These are phyloP conservation scores for Pichia sp. DNA, from an alignment of 1,139 yeast genomes.

Conservation along the genomic window DNA sequence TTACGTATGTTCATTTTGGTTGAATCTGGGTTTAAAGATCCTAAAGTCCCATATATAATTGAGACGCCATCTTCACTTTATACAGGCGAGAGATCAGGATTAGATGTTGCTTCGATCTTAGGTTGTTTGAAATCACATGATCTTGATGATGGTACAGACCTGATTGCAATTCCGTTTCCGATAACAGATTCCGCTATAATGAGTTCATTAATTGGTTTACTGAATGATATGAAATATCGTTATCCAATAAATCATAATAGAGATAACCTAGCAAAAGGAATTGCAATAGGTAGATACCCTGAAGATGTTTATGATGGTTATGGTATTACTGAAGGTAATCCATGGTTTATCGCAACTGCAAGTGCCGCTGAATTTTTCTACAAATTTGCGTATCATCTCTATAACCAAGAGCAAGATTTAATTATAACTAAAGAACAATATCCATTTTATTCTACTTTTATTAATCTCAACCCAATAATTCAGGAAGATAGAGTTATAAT, in stretches of 20 bases:
- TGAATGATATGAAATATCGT: constrained; percentile 59
- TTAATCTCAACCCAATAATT: constrained; percentile 13
- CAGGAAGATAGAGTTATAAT: constrained; percentile 23
- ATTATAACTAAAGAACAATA: constrained; percentile 27
- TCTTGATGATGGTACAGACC: constrained; percentile 28
- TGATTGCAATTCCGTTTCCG: constrained; percentile 46
- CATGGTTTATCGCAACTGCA: constrained; percentile 90
- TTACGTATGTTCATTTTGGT: constrained; percentile 36
- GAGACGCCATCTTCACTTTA: constrained; percentile 53
- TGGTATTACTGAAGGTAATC: constrained; percentile 73
- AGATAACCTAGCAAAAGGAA: constrained; percentile 41
- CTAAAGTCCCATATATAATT: constrained; percentile 46
- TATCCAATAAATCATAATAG: constrained; percentile 65
- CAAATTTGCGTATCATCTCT: constrained; percentile 32
- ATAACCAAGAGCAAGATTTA: constrained; percentile 29
- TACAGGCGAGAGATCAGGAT: constrained; percentile 48
- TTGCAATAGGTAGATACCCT: constrained; percentile 86
- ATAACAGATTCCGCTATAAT: constrained; percentile 47
- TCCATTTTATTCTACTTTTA: constrained; percentile 17
- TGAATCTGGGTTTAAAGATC: constrained; percentile 41
- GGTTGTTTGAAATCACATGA: constrained; percentile 64
- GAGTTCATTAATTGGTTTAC: constrained; percentile 51
- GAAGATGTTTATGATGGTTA: constrained; percentile 87
- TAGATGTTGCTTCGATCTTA: constrained; percentile 72
- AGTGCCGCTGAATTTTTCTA: constrained; percentile 61